Evolutionary conservation across 768 basidiomycete genomes (phyloP).

Genomic region (Imleria badia): DNA sequence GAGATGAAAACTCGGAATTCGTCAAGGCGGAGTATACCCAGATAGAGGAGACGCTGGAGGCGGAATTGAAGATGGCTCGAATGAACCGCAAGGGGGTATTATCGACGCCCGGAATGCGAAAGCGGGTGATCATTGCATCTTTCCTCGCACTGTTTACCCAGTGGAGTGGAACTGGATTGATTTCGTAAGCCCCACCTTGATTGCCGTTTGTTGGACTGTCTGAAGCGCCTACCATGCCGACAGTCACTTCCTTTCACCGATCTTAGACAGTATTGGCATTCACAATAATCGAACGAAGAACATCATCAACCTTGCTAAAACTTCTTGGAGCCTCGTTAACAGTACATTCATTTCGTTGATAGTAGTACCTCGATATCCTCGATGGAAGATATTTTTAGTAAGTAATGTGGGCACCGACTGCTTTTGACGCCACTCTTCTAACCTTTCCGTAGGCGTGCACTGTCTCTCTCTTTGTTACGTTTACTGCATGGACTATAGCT

Average conservation of each 20-base stretch:
- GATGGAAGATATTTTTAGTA: neutral
- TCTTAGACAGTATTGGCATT: conserved; percentile 12
- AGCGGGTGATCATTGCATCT: conserved; percentile 1
- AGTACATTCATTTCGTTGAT: neutral
- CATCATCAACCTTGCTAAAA: neutral
- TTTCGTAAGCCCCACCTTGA: neutral
- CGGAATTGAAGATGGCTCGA: conserved; percentile 2
- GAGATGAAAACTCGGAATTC: conserved; percentile 49
- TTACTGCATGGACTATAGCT: conserved; percentile 4
- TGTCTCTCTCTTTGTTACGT: conserved; percentile 8
- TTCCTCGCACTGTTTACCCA: conserved; percentile 7
- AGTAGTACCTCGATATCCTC: conserved; percentile 7
- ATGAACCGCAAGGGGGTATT: neutral
- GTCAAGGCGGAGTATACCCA: conserved; percentile 57
- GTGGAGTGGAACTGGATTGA: conserved; percentile 8
- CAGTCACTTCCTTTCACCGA: conserved; percentile 4
- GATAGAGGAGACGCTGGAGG: conserved; percentile 53
- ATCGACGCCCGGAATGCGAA: conserved; percentile 13
- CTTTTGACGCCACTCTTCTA: neutral
- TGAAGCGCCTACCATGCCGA: neutral
- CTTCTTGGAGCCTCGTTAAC: conserved; percentile 1
- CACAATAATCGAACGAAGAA: conserved; percentile 18
- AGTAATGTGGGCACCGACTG: neutral
- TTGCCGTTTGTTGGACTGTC: too few species aligned
- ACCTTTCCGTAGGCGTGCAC: neutral